These are phyloP conservation scores for Escallonia herrerae DNA, from an alignment of 129 eudicot species.

Conservation along the genomic window DNA sequence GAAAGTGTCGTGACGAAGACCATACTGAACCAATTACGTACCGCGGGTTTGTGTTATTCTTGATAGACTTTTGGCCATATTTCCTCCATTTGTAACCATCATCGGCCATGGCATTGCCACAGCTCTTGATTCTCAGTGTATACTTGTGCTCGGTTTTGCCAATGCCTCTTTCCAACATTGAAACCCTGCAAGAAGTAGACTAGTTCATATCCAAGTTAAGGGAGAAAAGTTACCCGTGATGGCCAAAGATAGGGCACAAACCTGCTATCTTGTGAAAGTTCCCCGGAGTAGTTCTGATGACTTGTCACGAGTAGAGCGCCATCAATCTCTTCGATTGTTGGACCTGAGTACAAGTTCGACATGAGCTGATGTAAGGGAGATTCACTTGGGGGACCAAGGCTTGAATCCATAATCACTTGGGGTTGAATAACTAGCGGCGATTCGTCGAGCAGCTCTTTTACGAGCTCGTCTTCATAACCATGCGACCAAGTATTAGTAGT, in stretches of 20 bases:
- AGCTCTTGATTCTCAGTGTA: slow-evolving; percentile 49
- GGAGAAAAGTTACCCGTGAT: neutral
- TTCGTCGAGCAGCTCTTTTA: slow-evolving; percentile 38
- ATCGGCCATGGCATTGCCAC: slow-evolving; percentile 59
- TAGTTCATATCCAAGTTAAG: neutral
- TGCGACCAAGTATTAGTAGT: slow-evolving; percentile 14
- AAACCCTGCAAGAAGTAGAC: slow-evolving; percentile 23
- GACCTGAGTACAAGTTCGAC: slow-evolving; percentile 38
- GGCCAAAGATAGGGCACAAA: slow-evolving; percentile 7
- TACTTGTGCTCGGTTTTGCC: slow-evolving; percentile 48
- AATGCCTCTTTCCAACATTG: slow-evolving; percentile 43
- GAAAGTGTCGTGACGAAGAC: too few relatives aligned
- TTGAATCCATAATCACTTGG: slow-evolving; percentile 16
- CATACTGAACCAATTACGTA: neutral
- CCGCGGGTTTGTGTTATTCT: slow-evolving; percentile 89
- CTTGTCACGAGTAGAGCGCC: slow-evolving; percentile 30
- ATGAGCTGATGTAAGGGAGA: slow-evolving; percentile 17
- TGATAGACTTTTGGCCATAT: slow-evolving; percentile 87
- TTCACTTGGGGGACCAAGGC: slow-evolving; percentile 1
- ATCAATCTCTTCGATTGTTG: slow-evolving; percentile 42
- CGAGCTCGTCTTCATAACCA: slow-evolving; percentile 45
- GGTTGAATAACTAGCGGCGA: slow-evolving; percentile 28
- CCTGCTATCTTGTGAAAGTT: slow-evolving; percentile 33
- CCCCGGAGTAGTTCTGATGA: slow-evolving; percentile 15
- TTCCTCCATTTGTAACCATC: slow-evolving; percentile 97